phyloP scores from a whole-genome alignment of 148 eudicot genomes.

The Limonium bicolor region DNA sequence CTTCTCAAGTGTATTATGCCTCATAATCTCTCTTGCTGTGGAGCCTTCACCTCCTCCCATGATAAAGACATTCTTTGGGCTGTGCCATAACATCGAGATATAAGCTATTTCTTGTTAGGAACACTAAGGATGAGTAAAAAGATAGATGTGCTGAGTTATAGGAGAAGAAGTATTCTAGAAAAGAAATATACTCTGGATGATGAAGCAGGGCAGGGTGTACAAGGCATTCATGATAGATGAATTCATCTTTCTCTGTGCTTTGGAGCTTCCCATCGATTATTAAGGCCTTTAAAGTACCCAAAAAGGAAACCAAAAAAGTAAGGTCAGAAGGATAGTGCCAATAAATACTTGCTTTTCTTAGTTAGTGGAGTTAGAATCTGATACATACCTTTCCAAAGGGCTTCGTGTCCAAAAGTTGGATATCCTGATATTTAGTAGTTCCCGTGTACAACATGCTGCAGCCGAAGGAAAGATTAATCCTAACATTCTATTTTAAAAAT shows the following conservation, averaged over 20 bases:
- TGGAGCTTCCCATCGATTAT: constrained; percentile 92
- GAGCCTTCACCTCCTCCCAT: constrained; percentile 99
- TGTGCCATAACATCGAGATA: constrained; percentile 9
- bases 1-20: constrained; percentile 56
- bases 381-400: constrained; percentile 78
- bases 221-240: constrained; percentile 90
- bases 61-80: constrained; percentile 59
- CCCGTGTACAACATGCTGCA: constrained; percentile 86
- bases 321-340: neutral
- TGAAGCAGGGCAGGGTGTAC: constrained; percentile 84
- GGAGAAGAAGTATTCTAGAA: neutral
- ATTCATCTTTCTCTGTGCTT: constrained; percentile 89
- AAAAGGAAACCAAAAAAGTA: neutral
- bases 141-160: no score
- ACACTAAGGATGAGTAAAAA: no score
- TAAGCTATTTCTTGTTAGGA: no score
- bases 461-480: constrained; percentile 4
- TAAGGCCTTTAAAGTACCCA: constrained; percentile 69
- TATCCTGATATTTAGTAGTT: constrained; percentile 76
- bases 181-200: constrained; percentile 35
- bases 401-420: constrained; percentile 94
- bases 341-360: neutral
- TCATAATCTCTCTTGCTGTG: constrained; percentile 75
- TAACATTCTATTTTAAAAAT: no score
- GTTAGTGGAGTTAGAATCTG: neutral